Evolutionary conservation across 306 rosid genomes (phyloP).

Genomic region (Trifolium pratense): DNA sequence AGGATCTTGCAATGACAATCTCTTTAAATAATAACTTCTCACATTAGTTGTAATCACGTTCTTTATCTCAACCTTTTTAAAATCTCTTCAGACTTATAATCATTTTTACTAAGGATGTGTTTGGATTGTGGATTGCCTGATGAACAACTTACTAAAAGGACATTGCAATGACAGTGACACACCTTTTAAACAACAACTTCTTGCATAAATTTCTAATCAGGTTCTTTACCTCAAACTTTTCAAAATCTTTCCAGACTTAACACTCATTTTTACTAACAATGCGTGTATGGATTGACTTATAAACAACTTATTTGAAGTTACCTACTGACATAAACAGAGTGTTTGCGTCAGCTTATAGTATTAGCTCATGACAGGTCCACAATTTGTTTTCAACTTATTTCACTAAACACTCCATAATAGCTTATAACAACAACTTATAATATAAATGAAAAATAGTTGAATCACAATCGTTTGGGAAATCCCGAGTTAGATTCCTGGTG

Average conservation of each 20-base stretch:
- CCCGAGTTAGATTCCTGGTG: too few relatives aligned
- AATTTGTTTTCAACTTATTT: neutral
- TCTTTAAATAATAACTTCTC: neutral
- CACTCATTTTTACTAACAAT: neutral
- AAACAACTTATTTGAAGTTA: neutral
- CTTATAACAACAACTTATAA: neutral
- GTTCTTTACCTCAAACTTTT: neutral
- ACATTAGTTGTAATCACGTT: neutral
- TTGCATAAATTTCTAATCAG: neutral
- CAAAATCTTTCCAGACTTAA: neutral
- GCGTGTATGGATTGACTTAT: neutral
- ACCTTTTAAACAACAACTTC: neutral
- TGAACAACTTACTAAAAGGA: neutral
- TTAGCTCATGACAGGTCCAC: neutral
- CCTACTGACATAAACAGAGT: neutral
- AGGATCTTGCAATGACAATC: neutral
- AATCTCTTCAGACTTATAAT: neutral
- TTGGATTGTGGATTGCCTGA: neutral
- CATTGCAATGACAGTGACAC: neutral
- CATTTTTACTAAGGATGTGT: neutral
- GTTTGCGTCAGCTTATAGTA: neutral
- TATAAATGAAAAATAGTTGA: neutral
- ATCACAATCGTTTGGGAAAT: neutral
- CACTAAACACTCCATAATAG: neutral
- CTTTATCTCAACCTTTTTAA: neutral